phyloP scores from a whole-genome alignment of 1,284 basidiomycete species.

The Fomes fomentarius region DNA sequence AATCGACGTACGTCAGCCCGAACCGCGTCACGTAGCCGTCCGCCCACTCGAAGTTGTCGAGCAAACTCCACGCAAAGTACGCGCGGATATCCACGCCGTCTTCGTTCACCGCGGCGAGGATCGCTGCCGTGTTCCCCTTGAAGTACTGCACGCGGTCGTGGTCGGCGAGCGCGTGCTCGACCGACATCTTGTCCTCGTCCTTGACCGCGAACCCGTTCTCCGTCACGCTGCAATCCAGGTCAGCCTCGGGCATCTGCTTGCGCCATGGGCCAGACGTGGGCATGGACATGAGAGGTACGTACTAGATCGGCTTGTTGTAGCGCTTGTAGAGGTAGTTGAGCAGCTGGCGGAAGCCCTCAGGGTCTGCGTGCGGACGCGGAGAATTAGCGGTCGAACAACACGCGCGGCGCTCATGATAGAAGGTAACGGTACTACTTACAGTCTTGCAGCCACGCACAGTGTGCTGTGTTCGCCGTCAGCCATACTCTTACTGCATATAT shows the following conservation, averaged over 20 bases:
- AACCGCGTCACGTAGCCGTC: slow-evolving; percentile 69
- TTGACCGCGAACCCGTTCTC: slow-evolving; percentile 79
- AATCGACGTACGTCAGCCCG: slow-evolving; percentile 70
- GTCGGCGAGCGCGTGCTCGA: slow-evolving; percentile 65
- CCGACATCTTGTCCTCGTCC: slow-evolving; percentile 57
- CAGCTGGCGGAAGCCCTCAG: slow-evolving; percentile 63
- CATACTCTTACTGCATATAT: no score
- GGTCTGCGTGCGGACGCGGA: slow-evolving; percentile 41
- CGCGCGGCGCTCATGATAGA: neutral
- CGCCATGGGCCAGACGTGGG: no score
- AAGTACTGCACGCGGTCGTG: slow-evolving; percentile 71
- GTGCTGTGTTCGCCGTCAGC: slow-evolving; percentile 39
- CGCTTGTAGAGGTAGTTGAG: slow-evolving; percentile 75
- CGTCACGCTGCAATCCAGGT: slow-evolving; percentile 61
- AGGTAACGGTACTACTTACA: slow-evolving; percentile 43
- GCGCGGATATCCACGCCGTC: slow-evolving; percentile 70
- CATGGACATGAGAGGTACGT: slow-evolving; percentile 19
- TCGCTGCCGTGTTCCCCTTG: slow-evolving; percentile 59
- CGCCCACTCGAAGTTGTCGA: slow-evolving; percentile 82
- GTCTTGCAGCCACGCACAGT: slow-evolving; percentile 65
- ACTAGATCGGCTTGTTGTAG: slow-evolving; percentile 73
- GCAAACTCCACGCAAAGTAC: slow-evolving; percentile 76
- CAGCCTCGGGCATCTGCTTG: no score
- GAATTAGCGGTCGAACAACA: slow-evolving; percentile 11
- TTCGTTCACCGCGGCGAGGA: slow-evolving; percentile 60